These are phyloP conservation scores for Pythium dissotocum DNA, from an alignment of 352 stramenopile genomes.

Conservation along the genomic window DNA sequence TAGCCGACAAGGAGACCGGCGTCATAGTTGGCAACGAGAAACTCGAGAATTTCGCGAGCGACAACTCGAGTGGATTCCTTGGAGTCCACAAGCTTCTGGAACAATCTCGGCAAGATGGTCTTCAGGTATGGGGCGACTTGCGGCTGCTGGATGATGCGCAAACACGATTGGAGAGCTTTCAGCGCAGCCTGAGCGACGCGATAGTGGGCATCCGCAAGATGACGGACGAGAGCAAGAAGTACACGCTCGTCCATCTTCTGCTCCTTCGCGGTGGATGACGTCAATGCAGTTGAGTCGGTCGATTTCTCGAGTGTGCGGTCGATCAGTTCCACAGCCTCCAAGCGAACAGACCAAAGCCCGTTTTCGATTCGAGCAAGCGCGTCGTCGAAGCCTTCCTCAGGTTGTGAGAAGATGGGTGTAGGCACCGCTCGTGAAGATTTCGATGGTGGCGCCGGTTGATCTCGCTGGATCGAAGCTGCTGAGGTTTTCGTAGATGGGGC, in stretches of 20 bases:
- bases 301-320: conserved; percentile 26
- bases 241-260: conserved; percentile 64
- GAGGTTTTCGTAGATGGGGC: not conserved
- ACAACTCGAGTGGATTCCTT: conserved; percentile 60
- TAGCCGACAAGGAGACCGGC: conserved; percentile 42
- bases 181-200: conserved; percentile 72
- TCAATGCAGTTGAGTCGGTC: not conserved
- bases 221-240: conserved; percentile 52
- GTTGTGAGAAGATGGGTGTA: conserved; percentile 9
- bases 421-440: conserved; percentile 17
- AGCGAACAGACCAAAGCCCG: conserved; percentile 62
- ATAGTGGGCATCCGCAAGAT: conserved; percentile 74
- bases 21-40: conserved; percentile 52
- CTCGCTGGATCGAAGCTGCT: conserved; percentile 6
- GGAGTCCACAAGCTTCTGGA: conserved; percentile 75
- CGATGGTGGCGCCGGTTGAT: conserved; percentile 5
- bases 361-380: conserved; percentile 50
- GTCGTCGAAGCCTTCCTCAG: conserved; percentile 53
- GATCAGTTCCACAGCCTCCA: conserved; percentile 56
- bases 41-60: conserved; percentile 67
- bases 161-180: conserved; percentile 49
- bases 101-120: conserved; percentile 57
- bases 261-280: conserved; percentile 9
- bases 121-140: conserved; percentile 58
- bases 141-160: conserved; percentile 42